Conservation (phyloP, 371 early-diverging fungal genomes). For the Aphelidium insulamus region DNA sequence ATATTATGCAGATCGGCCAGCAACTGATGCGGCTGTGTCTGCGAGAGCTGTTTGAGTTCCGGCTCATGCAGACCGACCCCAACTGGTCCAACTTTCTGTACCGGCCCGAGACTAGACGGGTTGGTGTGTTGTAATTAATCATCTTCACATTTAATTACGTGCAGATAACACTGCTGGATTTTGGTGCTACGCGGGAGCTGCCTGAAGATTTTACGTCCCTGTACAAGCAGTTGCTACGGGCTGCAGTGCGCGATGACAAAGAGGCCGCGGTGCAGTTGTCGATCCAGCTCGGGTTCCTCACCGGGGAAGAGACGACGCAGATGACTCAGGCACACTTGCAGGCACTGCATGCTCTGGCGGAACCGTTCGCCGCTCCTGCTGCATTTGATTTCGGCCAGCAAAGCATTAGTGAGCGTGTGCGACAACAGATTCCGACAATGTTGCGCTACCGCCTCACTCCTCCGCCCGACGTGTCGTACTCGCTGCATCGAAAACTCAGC, state of each 20-base stretch:
- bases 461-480: conserved; percentile 90
- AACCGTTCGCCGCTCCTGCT: conserved; percentile 49
- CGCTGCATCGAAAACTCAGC: conserved; percentile 79
- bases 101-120: conserved; percentile 27
- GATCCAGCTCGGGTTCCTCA: conserved; percentile 63
- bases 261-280: conserved; percentile 53
- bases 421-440: conserved; percentile 81
- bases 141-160: conserved; percentile 1
- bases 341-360: conserved; percentile 63
- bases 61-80: conserved; percentile 96
- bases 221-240: conserved; percentile 49
- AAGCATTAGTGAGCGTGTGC: conserved; percentile 55
- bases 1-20: conserved; percentile 18
- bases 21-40: conserved; percentile 56
- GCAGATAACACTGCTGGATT: conserved; percentile 64
- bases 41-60: conserved; percentile 68
- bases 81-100: conserved; percentile 96
- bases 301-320: conserved; percentile 58
- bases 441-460: conserved; percentile 76
- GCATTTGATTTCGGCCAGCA: conserved; percentile 55
- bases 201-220: conserved; percentile 38
- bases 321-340: conserved; percentile 80
- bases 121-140: conserved; percentile 1
- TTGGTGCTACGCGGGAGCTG: conserved; percentile 81
- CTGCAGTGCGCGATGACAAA: conserved; percentile 48